Percentiles rank a stretch among this genome's conserved stretches.
phyloP scores from a whole-genome alignment of 2,329 filamentous ascomycete genomes.

The Raffaelea arxii region DNA sequence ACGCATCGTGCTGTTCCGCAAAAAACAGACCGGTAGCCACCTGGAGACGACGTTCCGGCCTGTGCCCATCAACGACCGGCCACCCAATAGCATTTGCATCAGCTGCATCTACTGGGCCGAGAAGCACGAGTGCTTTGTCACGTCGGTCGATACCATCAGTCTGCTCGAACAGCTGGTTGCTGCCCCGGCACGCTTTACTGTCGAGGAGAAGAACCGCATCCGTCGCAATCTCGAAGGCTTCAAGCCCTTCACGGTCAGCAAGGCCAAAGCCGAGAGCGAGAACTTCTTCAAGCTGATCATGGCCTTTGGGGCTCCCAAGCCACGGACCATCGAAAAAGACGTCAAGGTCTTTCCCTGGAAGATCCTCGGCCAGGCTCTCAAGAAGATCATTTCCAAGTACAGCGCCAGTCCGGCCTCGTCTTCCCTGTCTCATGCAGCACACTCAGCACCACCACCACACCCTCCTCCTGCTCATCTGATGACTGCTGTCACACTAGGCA shows the following conservation, averaged over 20 bases:
- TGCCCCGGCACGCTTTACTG: conserved; percentile 66
- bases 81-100: conserved; percentile 80
- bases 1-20: conserved; percentile 79
- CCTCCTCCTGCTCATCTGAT: conserved; percentile 25
- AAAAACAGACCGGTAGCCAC: conserved; percentile 71
- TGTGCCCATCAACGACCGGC: conserved; percentile 68
- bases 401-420: conserved; percentile 42
- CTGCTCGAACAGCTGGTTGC: conserved; percentile 87
- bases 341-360: conserved; percentile 99
- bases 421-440: conserved; percentile 21
- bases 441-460: conserved; percentile 14
- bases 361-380: conserved; percentile 73
- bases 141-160: conserved; percentile 92
- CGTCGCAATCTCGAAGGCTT: conserved; percentile 92
- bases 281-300: conserved; percentile 99
- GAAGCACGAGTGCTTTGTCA: conserved; percentile 83
- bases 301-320: conserved; percentile 91
- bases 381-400: conserved; percentile 99
- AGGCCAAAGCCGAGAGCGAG: conserved; percentile 83
- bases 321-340: conserved; percentile 96
- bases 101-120: conserved; percentile 98
- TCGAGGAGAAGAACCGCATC: conserved; percentile 98
- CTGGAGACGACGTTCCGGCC: conserved; percentile 73
- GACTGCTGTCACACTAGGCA: conserved; percentile 25
- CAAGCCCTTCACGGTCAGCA: conserved; percentile 85